Evolutionary conservation across 768 basidiomycete genomes (phyloP).

Genomic region (Nevesoporus exiguus): DNA sequence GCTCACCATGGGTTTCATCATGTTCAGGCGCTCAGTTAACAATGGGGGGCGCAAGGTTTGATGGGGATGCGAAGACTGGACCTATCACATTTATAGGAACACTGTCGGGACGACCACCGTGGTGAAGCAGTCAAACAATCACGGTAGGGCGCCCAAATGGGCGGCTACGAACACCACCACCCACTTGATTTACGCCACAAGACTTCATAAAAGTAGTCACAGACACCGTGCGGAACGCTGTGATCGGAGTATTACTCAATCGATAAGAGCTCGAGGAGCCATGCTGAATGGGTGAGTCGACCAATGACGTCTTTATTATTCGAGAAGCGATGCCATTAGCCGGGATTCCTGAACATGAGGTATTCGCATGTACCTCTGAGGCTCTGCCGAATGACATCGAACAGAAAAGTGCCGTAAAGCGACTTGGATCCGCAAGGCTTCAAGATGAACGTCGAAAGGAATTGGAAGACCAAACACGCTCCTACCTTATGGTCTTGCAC

Average conservation of each 20-base stretch:
- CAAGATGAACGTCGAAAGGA: slow-evolving; percentile 15
- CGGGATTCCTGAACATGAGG: slow-evolving; percentile 16
- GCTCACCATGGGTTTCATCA: slow-evolving; percentile 13
- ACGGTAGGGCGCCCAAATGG: slow-evolving; percentile 1
- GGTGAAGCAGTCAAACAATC: not conserved
- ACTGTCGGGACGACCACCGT: not conserved
- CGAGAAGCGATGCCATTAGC: slow-evolving; percentile 3
- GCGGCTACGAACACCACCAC: slow-evolving; percentile 15
- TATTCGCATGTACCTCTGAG: slow-evolving; percentile 5
- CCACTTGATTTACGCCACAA: not conserved
- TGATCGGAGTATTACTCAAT: slow-evolving; percentile 14
- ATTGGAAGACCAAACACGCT: slow-evolving; percentile 6
- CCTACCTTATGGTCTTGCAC: slow-evolving; percentile 13
- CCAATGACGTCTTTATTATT: slow-evolving; percentile 10
- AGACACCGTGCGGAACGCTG: not conserved
- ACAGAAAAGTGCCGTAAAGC: slow-evolving; percentile 5
- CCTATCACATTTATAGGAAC: slow-evolving; percentile 18
- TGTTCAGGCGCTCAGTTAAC: not conserved
- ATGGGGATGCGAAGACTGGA: not conserved
- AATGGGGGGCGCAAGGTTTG: not conserved
- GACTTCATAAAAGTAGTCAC: slow-evolving; percentile 4
- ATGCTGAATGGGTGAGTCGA: slow-evolving; percentile 17
- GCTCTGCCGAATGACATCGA: not conserved
- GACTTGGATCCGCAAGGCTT: not conserved
- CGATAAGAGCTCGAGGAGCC: slow-evolving; percentile 4